Percentiles rank a stretch among this genome's conserved stretches.
Evolutionary conservation across 2,329 filamentous ascomycete genomes (phyloP).

Genomic region (Arthrocladium fulminans): DNA sequence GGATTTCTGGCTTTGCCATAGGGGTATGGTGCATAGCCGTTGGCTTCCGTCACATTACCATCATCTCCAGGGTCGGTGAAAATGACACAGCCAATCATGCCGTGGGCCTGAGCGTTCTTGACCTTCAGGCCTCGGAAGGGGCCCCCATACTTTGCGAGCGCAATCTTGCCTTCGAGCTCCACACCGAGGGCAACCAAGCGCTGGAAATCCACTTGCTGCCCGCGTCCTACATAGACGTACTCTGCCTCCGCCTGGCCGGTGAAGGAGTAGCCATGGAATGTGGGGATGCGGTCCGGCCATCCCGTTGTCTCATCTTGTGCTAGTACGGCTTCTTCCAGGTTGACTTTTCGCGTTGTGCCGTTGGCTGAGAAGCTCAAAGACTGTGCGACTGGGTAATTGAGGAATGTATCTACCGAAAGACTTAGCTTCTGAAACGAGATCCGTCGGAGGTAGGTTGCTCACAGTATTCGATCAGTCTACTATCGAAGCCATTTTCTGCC

Average conservation of each 20-base stretch:
- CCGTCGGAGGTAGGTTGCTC: neutral
- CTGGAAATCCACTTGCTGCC: slow-evolving; percentile 38
- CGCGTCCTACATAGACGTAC: slow-evolving; percentile 39
- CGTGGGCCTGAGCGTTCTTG: slow-evolving; percentile 38
- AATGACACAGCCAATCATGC: slow-evolving; percentile 39
- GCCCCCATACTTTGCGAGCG: slow-evolving; percentile 37
- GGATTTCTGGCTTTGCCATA: slow-evolving; percentile 39
- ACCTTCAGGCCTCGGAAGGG: slow-evolving; percentile 41
- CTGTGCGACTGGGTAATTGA: slow-evolving; percentile 26
- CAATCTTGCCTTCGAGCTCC: slow-evolving; percentile 40
- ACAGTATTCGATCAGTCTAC: slow-evolving; percentile 23
- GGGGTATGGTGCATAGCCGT: slow-evolving; percentile 37
- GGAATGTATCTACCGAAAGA: slow-evolving; percentile 18
- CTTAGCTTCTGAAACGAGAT: neutral
- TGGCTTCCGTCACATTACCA: slow-evolving; percentile 39
- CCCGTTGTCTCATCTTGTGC: slow-evolving; percentile 21
- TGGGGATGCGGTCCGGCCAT: slow-evolving; percentile 32
- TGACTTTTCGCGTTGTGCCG: slow-evolving; percentile 19
- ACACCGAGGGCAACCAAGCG: slow-evolving; percentile 34
- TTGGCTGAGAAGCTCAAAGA: slow-evolving; percentile 21
- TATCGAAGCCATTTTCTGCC: slow-evolving; percentile 23
- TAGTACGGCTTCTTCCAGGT: slow-evolving; percentile 22
- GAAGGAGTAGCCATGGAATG: slow-evolving; percentile 42
- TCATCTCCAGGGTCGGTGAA: slow-evolving; percentile 40
- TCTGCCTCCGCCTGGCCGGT: slow-evolving; percentile 39